Base-by-base conservation (phyloP, 2,329 filamentous ascomycete species). In the Penicillium sclerotigenum region DNA sequence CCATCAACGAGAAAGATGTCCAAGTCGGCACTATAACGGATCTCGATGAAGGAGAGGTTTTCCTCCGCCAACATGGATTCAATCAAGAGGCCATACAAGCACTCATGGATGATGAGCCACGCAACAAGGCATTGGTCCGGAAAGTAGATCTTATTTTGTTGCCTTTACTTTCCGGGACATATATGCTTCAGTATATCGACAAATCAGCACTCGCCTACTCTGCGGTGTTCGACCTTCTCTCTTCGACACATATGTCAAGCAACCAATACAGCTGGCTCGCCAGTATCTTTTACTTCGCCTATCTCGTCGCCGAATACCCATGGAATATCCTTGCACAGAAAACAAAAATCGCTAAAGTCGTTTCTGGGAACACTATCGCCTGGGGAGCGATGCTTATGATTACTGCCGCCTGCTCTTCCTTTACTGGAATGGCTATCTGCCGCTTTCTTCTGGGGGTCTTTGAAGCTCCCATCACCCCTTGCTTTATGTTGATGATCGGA, bases 221-320 rank as follows among this genome's bases (percentile, higher is more conserved):
- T 0, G 81, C 81, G 2, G 80, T 84, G 0, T 84, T 83, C 57
- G 82, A 84, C 46, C 71, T 84, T 0, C 79, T 83, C 57, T 68
- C 70, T 13, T 75, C 76, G 22, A 81, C 81, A 0, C 69, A 75
- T 18, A 81, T 83, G 61, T 58, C 56, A 16, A 69, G 65, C 45
- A 50, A 67, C 49, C 56, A 69, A 45, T 85, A 84, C 58, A 76
- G 75, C 45, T 83, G 81, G 80, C 74, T 83, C n/a, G 78, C 80
- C 1, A 80, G 75, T 22, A 79, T 83, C 5, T 84, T 83, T 64
- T 84, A 83, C 57, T 73, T 84, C n/a, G 81, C 74, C 4, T 76
- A 74, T 45, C 9, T 81, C 3, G 63, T 72, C 0, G 77, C 75
- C 1, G 77, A 80, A 38, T 77, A 76, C 52, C 75, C 76, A 0